Base-by-base conservation (phyloP, 495 filamentous ascomycete genomes). In the Thermothielavioides terrestris region DNA sequence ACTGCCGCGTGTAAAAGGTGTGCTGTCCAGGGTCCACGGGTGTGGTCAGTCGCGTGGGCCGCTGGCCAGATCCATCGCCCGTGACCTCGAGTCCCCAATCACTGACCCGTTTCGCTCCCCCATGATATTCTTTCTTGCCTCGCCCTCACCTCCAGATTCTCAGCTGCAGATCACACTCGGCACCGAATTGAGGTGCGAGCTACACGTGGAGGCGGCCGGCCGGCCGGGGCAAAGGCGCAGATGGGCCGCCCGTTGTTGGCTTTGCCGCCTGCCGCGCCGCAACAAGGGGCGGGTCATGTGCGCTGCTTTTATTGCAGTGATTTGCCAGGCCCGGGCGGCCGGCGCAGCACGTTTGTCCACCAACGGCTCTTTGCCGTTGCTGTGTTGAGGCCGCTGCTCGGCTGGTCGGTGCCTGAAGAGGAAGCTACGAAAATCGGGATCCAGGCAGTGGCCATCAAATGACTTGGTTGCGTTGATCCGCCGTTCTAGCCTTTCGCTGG, bases 1-100 rank as follows among this genome's bases (percentile, higher is more conserved):
- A 40, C 47, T 56, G 53, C 53, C 53, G 53, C 53, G 48, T 56
- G 47, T 48, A 30, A 30, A 42, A 7, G 5, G 41, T 31, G 27
- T 12, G 41, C 6, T 43, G 41, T 30, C 8, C 27, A 12, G n/a
- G 30, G n/a, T n/a, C n/a, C n/a, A n/a, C n/a, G n/a, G n/a, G 14
- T 30, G 17, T 47, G 50, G 42, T 46, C 42, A 47, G 50, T 46
- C 35, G 39, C 17, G 23, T 23, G 30, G 12, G 22, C 40, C 12
- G 45, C 45, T 22, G 25, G 35, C 45, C 44, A 37, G 44, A 36
- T 20, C 9, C 18, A 15, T 8, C 12, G 20, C n/a, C 25, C 49
- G 26, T 45, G 49, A 39, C 44, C 39, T 21, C 30, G 18, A 20
- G 1, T 4, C 4, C 12, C 21, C 38, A 40, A 43, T 53, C 51